These are phyloP conservation scores for Colletotrichum australisinense DNA, from an alignment of 2,329 filamentous ascomycete genomes.

Conservation along the genomic window DNA sequence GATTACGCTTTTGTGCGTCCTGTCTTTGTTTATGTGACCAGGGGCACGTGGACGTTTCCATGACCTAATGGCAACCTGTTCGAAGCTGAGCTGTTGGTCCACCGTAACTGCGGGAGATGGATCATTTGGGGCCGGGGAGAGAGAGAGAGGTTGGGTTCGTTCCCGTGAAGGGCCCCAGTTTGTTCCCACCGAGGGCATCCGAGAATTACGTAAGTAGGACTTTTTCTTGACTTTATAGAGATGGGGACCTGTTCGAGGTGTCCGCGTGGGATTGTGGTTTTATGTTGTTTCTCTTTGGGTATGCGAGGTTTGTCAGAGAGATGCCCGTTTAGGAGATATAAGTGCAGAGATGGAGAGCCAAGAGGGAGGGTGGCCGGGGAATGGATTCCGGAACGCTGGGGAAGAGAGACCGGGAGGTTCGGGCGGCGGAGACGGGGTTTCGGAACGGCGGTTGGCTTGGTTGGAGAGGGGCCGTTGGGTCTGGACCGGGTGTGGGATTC, in stretches of 20 bases:
- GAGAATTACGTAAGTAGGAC: slow-evolving; percentile 33
- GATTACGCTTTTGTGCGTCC: not conserved
- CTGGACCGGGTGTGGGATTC: no score
- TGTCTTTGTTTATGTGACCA: not conserved
- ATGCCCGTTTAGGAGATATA: not conserved
- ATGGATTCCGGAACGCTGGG: not conserved
- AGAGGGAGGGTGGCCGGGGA: not conserved
- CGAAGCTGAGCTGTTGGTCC: not conserved
- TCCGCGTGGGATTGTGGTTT: not conserved
- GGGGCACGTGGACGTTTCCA: not conserved
- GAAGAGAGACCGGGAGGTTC: not conserved
- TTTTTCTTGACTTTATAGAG: not conserved
- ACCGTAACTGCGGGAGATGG: not conserved
- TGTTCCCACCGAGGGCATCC: slow-evolving; percentile 5
- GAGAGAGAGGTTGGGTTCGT: not conserved
- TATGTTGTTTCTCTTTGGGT: not conserved
- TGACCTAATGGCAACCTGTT: not conserved
- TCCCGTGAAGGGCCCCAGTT: not conserved
- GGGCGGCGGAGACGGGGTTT: not conserved
- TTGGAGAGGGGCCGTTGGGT: not conserved
- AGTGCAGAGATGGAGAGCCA: not conserved
- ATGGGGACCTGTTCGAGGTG: not conserved
- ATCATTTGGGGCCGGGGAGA: not conserved
- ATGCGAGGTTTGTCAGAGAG: not conserved
- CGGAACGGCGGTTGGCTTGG: not conserved